Evolutionary conservation across 2,329 filamentous ascomycete genomes (phyloP).

Genomic region (Diaporthe citri): DNA sequence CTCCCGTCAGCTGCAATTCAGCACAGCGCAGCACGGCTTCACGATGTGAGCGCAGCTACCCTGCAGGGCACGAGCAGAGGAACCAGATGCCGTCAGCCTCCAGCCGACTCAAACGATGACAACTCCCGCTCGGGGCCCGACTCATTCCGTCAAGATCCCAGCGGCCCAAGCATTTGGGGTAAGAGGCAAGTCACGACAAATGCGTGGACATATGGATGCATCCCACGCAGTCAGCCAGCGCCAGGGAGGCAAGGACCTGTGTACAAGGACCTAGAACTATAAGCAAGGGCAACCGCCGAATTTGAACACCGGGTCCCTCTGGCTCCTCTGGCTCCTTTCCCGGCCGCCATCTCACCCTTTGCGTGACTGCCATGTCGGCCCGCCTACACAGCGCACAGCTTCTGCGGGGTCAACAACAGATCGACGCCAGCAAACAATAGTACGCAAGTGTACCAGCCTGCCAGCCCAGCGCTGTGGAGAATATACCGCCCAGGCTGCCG

Average conservation of each 20-base stretch:
- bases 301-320: background rate
- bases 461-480: conserved; percentile 18
- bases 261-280: background rate
- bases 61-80: background rate
- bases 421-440: background rate
- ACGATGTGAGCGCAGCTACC: background rate
- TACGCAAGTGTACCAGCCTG: background rate
- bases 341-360: background rate
- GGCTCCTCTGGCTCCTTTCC: background rate
- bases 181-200: background rate
- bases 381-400: conserved; percentile 2
- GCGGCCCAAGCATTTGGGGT: too few relatives aligned
- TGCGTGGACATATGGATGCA: background rate
- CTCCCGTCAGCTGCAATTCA: background rate
- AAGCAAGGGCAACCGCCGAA: background rate
- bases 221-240: background rate
- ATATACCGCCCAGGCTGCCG: conserved; percentile 2
- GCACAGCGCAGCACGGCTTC: background rate
- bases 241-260: background rate
- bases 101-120: background rate
- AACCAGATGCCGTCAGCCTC: background rate
- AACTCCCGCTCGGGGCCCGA: background rate
- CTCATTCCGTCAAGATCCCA: background rate
- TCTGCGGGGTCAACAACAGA: conserved; percentile 10
- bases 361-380: background rate